Evolutionary conservation across 805 yeast species (phyloP), one percentile per base, ranked within the genome.

Genomic region (Candida cerambycidarum): DNA sequence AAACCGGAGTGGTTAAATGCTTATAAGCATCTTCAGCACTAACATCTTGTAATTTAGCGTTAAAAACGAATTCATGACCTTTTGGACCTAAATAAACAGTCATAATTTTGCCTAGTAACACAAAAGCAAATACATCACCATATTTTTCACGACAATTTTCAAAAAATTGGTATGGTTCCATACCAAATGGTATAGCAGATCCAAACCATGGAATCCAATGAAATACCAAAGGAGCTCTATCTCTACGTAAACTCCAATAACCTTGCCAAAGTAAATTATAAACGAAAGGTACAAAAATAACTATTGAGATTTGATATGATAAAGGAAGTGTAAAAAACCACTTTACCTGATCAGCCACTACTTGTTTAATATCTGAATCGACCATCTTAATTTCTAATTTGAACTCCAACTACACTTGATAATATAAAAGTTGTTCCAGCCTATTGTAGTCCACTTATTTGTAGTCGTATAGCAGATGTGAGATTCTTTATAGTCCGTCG

Each of bases 1-100:
- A 93, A 12, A 89, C 97, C 11, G 99, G 99, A n/a, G 98, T 92
- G n/a, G 99, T 93, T 66, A 93, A 76, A 62, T 90, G 97, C 48
- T 83, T 76, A 71, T 93, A 93, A 30, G 97, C 98, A 38, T 86
- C 97, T 63, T 93, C 98, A 37, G 99, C 99, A 38, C 89, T 83
- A 17, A 90, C 98, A 55, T 89, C 96, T 23, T 82, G 79, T 41
- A 85, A 74, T 67, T 87, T 90, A 32, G 96, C 88, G 65, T 93
- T 93, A 54, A 93, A 80, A 35, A 92, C 89, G 61, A 93, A 90
- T 63, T 93, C 99, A 65, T 93, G 97, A 53, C 99, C 99, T 67
- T 87, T 87, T 55, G 98, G 97, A 38, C 98, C 99, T 56, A 93
- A 72, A 60, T 88, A 89, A 43, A 93, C 99, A 5, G 97, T 90